These are phyloP conservation scores for Aspergillus sp. DNA, from an alignment of 2,329 filamentous ascomycete genomes.

Conservation along the genomic window DNA sequence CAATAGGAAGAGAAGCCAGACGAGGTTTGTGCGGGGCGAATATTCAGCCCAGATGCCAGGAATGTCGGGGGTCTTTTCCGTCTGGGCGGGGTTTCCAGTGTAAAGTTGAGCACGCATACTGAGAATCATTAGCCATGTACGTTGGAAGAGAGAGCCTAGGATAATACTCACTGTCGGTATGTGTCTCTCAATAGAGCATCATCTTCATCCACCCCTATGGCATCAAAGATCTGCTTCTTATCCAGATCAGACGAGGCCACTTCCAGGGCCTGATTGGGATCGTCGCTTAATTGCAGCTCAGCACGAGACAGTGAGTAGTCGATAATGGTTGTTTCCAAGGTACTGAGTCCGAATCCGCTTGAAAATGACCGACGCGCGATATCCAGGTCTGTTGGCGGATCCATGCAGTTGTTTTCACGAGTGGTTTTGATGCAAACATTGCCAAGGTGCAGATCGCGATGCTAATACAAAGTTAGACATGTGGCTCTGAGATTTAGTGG, in stretches of 20 bases:
- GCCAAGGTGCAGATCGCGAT: conserved; percentile 63
- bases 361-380: conserved; percentile 25
- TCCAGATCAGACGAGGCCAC: conserved; percentile 39
- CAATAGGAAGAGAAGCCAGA: conserved; percentile 61
- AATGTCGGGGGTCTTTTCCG: conserved; percentile 27
- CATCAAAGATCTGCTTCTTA: conserved; percentile 39
- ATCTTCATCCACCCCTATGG: conserved; percentile 37
- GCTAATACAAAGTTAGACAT: conserved; percentile 29
- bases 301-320: conserved; percentile 66
- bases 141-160: neutral
- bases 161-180: conserved; percentile 34
- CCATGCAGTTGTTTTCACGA: conserved; percentile 24
- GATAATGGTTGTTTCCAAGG: conserved; percentile 60
- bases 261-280: conserved; percentile 19
- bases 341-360: conserved; percentile 48
- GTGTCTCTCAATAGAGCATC: conserved; percentile 37
- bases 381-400: conserved; percentile 27
- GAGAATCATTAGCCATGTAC: neutral
- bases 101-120: conserved; percentile 41
- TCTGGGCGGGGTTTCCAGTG: conserved; percentile 39
- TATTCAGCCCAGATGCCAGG: conserved; percentile 50
- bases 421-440: conserved; percentile 56
- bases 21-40: conserved; percentile 57
- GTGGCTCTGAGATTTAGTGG: neutral
- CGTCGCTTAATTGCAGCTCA: conserved; percentile 34